Base-by-base conservation (phyloP, 805 yeast species). In the Yarrowia bubula region DNA sequence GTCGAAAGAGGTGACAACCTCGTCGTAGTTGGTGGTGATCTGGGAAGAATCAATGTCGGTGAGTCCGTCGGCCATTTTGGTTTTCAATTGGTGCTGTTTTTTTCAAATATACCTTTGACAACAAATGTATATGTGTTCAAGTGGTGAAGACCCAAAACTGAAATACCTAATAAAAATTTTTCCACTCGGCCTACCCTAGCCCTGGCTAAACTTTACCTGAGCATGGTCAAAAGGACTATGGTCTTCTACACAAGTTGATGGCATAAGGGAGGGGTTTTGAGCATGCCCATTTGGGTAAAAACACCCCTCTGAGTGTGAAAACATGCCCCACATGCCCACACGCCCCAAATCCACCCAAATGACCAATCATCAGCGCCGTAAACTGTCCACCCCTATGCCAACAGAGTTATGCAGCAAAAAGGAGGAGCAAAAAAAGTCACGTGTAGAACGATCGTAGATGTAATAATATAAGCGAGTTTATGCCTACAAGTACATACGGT, bases 11-110 rank as follows among this genome's bases (percentile, higher is more conserved):
- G 82, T 80, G 71, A 82, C 86, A 76, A 90, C 92, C 78, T 92
- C 91, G 85, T 92, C 97, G 86, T 92, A 91, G 88, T 93, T 93
- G 81, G 97, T 38, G 38, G 37, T 22, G 64, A 58, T 58, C 42
- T 58, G 64, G 18, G 64, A 58, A 44, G 64, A 58, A 37, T 58
- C 64, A 9, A 58, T 58, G 37, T 58, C 64, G 51, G 48, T 42
- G 33, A 58, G 64, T 58, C 64, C 64, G 64, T 58, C 64, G 28
- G 64, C 64, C 64, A 58, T 58, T 58, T 42, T 58, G 64, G n/a
- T 43, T 43, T 28, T 53, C 47, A 39, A 41, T 39, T 53, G 61
- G 13, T 53, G 61, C 13, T 53, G 37, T 39, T 53, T 28, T 35
- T 53, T 13, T 48, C 55, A 48, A 50, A 50, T 50, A 53, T 53